Evolutionary conservation across 352 stramenopile species (phyloP), one percentile per base, ranked within the genome.

Genomic region (Thraustotheca clavata): DNA sequence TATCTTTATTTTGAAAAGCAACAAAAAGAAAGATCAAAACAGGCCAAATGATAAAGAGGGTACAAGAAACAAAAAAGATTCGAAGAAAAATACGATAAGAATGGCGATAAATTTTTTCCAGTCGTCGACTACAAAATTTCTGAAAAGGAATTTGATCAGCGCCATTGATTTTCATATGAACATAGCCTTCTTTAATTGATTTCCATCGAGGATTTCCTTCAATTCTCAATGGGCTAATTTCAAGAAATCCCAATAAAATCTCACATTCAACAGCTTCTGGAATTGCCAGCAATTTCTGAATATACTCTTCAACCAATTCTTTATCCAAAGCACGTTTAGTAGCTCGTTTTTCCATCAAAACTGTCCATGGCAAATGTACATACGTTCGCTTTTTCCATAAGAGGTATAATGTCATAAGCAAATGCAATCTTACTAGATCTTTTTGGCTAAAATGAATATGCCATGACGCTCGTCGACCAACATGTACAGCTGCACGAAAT

Each of bases 161-260:
- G 59, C 85, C 85, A 69, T 91, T 94, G 60, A 91, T 89, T 71
- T 84, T 83, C 85, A 94, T 91, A 73, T 94, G 85, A 48, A 91
- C 85, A 66, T 94, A 94, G 16, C 85, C 85, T 70, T 94, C 85
- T 32, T 94, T 94, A 20, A 91, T 61, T 29, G 82, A 91, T 9
- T 54, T 20, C 26, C 35, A 34, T 14, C 57, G 57, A 24, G 81
- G 80, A 1, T 84, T 84, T 26, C 83, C 70, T 79, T 89, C 87
- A 26, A 82, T 73, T 2, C 85, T 78, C 20, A 81, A 88, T 41
- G 85, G 80, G 36, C 79, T 90, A 22, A 92, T 80, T 52, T 92
- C 85, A 22, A 94, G 60, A 41, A 94, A 94, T 20, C 77, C 79
- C 49, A 94, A 60, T 54, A 94, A 60, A 22, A 80, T 74, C 41